phyloP scores from a whole-genome alignment of 371 early-diverging fungal species.

The Gilbertella persicaria region DNA sequence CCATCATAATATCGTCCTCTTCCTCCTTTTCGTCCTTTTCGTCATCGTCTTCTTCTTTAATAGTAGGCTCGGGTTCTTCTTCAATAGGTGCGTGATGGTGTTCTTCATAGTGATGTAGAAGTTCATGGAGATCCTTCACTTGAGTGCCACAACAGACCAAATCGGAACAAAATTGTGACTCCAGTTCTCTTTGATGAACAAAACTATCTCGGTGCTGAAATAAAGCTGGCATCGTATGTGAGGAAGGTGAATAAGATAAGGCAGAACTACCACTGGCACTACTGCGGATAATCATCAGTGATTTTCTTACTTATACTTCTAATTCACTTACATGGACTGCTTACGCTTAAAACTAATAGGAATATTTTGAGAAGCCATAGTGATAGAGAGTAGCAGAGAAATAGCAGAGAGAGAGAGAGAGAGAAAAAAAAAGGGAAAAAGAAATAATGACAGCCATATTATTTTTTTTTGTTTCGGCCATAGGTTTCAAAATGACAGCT shows the following conservation, averaged over 20 bases:
- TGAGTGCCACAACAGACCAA: constrained; percentile 88
- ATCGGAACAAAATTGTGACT: constrained; percentile 87
- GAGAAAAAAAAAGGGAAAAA: constrained; percentile 8
- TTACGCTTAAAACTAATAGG: constrained; percentile 25
- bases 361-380: constrained; percentile 32
- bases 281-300: background rate
- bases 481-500: too few relatives aligned
- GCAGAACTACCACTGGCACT: constrained; percentile 11
- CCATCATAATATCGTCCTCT: constrained; percentile 17
- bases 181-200: constrained; percentile 72
- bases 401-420: constrained; percentile 1
- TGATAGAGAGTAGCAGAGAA: too few relatives aligned
- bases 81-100: constrained; percentile 82
- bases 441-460: background rate
- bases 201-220: constrained; percentile 70
- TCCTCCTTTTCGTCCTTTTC: constrained; percentile 8
- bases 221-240: constrained; percentile 29
- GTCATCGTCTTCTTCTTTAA: constrained; percentile 24
- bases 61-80: constrained; percentile 50
- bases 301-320: background rate
- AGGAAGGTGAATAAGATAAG: constrained; percentile 28
- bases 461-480: too few relatives aligned
- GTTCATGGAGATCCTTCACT: constrained; percentile 84
- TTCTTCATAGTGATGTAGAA: constrained; percentile 93
- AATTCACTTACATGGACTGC: constrained; percentile 21